Evolutionary conservation across 192 early-diverging fungal genomes (phyloP).

Genomic region (Paraglomus brasilianum): DNA sequence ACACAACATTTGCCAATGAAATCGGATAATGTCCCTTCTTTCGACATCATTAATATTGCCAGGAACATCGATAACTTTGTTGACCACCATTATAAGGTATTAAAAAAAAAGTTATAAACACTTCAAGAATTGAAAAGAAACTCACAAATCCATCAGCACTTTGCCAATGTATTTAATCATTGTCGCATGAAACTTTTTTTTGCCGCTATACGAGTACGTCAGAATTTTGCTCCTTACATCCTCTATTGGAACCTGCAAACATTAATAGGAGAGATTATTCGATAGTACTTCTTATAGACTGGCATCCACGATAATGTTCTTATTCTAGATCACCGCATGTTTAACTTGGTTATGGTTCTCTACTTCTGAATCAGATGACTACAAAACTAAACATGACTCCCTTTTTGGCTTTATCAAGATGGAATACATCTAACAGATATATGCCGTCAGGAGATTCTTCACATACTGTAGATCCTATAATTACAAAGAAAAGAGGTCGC

Average conservation of each 20-base stretch:
- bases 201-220: constrained; percentile 1
- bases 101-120: not conserved
- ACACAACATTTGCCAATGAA: constrained; percentile 11
- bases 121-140: constrained; percentile 13
- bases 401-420: too few relatives aligned
- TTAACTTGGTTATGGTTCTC: not conserved
- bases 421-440: too few relatives aligned
- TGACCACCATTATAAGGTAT: constrained; percentile 10
- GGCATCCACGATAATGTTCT: constrained; percentile 5
- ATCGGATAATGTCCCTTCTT: constrained; percentile 8
- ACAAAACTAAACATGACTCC: too few relatives aligned
- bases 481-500: too few relatives aligned
- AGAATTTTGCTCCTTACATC: constrained; percentile 18
- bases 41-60: constrained; percentile 26
- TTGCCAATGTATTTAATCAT: constrained; percentile 28
- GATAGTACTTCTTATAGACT: constrained; percentile 12
- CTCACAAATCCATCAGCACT: constrained; percentile 27
- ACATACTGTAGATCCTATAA: too few relatives aligned
- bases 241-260: constrained; percentile 21
- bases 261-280: constrained; percentile 12
- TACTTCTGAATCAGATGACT: too few relatives aligned
- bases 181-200: constrained; percentile 20
- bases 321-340: not conserved
- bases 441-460: too few relatives aligned
- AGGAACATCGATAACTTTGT: constrained; percentile 28